Conservation (phyloP, 257 asterid species). For the Fraxinus quadrangulata region DNA sequence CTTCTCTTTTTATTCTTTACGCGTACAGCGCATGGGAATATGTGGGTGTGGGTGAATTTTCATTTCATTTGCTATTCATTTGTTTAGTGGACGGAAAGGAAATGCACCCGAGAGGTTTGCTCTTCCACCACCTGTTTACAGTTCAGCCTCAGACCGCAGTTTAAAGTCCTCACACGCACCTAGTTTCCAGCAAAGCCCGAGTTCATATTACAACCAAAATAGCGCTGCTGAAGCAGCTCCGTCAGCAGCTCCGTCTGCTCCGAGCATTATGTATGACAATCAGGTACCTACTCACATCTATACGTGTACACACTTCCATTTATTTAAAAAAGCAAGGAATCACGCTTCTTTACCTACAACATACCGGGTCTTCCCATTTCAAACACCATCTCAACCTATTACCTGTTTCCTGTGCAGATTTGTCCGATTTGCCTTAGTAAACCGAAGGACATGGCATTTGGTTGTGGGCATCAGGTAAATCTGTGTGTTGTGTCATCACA, state of each 20-base stretch:
- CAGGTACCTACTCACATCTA: constrained; percentile 45
- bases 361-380: not conserved
- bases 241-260: constrained; percentile 42
- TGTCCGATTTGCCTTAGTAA: constrained; percentile 88
- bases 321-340: not conserved
- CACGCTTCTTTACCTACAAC: not conserved
- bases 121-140: constrained; percentile 81
- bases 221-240: constrained; percentile 22
- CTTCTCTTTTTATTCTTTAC: not conserved
- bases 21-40: not conserved
- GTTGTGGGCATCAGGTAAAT: constrained; percentile 97
- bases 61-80: not conserved
- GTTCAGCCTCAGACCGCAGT: constrained; percentile 35
- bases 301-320: not conserved
- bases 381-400: not conserved
- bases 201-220: constrained; percentile 34
- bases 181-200: constrained; percentile 36
- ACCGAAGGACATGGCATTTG: constrained; percentile 93
- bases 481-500: not conserved
- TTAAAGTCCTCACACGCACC: constrained; percentile 50
- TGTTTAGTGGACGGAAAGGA: constrained; percentile 54
- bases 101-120: constrained; percentile 57
- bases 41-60: not conserved
- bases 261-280: constrained; percentile 44
- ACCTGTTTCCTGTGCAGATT: constrained; percentile 43